These are phyloP conservation scores for Kwoniella botswanensis DNA, from an alignment of 768 basidiomycete species.

Conservation along the genomic window DNA sequence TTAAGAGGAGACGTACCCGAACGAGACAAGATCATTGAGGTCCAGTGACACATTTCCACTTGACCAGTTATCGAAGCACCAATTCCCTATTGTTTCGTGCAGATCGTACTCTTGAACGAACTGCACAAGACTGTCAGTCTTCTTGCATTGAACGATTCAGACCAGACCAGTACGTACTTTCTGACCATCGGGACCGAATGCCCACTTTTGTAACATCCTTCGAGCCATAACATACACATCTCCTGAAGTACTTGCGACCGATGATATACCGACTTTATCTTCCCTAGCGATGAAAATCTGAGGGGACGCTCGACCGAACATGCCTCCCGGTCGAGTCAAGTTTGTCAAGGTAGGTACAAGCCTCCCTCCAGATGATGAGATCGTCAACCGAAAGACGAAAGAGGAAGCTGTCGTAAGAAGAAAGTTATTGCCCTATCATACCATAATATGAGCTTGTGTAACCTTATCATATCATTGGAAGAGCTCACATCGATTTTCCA, in stretches of 20 bases:
- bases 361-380: conserved; percentile 50
- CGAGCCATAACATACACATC: conserved; percentile 30
- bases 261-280: conserved; percentile 35
- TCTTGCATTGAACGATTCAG: neutral
- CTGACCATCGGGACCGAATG: conserved; percentile 31
- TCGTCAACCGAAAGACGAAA: conserved; percentile 46
- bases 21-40: conserved; percentile 47
- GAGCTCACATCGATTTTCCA: conserved; percentile 40
- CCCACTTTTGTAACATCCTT: conserved; percentile 39
- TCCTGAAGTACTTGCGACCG: conserved; percentile 37
- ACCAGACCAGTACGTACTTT: conserved; percentile 24
- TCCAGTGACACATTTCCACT: conserved; percentile 44
- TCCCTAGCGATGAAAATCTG: conserved; percentile 44
- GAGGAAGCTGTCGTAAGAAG: conserved; percentile 52
- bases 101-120: conserved; percentile 46
- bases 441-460: neutral
- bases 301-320: conserved; percentile 54
- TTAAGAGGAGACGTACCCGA: conserved; percentile 17
- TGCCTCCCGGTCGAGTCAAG: conserved; percentile 47
- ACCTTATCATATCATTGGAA: neutral
- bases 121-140: conserved; percentile 16
- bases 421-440: conserved; percentile 43
- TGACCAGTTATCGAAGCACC: conserved; percentile 49
- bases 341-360: conserved; percentile 37
- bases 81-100: conserved; percentile 42